Percentiles rank a stretch among this genome's conserved stretches.
Evolutionary conservation across 1,139 yeast genomes (phyloP).

Genomic region (Saccharomyces hybrid): DNA sequence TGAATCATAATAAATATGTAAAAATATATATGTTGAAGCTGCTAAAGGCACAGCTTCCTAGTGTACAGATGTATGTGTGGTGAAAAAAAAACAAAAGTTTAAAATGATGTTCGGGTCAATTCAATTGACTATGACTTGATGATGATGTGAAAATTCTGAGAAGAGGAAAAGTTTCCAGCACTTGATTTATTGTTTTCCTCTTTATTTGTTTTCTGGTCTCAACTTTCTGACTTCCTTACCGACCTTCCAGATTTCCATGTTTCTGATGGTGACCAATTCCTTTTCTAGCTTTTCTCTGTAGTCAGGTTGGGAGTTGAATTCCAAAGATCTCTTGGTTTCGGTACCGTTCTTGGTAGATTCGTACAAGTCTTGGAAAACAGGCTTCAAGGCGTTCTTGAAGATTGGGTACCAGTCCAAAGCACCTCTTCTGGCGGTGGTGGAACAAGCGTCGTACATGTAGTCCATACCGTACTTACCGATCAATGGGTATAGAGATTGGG

Average conservation of each 20-base stretch:
- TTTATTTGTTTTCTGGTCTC: slow-evolving; percentile 95
- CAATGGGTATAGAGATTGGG: slow-evolving; percentile 98
- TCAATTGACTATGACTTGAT: slow-evolving; percentile 17
- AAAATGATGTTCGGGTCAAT: slow-evolving; percentile 13
- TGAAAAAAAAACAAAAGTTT: neutral
- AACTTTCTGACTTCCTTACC: slow-evolving; percentile 99
- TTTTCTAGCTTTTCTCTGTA: slow-evolving; percentile 94
- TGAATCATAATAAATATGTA: neutral
- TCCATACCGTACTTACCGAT: slow-evolving; percentile 99
- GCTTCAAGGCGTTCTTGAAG: slow-evolving; percentile 97
- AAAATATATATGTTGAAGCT: neutral
- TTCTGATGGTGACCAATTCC: slow-evolving; percentile 88
- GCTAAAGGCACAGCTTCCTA: neutral
- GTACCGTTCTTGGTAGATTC: slow-evolving; percentile 92
- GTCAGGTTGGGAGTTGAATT: slow-evolving; percentile 92
- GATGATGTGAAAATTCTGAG: neutral
- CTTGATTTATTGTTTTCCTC: slow-evolving; percentile 1
- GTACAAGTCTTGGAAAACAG: slow-evolving; percentile 93
- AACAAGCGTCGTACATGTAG: slow-evolving; percentile 99
- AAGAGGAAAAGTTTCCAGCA: slow-evolving; percentile 7
- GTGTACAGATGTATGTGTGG: neutral
- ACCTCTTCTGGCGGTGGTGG: slow-evolving; percentile 99
- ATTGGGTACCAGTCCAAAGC: slow-evolving; percentile 99
- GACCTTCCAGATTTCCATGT: slow-evolving; percentile 98
- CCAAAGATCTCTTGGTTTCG: slow-evolving; percentile 40